Conservation (phyloP, 192 early-diverging fungal species). For the Chytriomyces confervae region DNA sequence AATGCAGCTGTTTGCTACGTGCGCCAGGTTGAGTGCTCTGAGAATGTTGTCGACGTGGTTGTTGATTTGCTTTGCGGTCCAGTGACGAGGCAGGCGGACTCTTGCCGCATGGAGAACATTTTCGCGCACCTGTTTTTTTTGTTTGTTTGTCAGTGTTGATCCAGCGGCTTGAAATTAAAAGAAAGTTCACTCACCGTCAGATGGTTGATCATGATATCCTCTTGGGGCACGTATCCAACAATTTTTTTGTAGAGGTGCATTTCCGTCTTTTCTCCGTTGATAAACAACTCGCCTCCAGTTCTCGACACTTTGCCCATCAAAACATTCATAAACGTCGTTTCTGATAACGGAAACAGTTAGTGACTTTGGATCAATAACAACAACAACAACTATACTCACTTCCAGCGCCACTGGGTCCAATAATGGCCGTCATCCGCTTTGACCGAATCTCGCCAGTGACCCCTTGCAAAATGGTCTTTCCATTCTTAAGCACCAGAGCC, state of each 20-base stretch:
- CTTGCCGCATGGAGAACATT: conserved; percentile 51
- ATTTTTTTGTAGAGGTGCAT: conserved; percentile 49
- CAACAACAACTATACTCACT: conserved; percentile 34
- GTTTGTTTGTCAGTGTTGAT: conserved; percentile 29
- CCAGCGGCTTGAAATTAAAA: neutral
- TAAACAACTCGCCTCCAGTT: conserved; percentile 44
- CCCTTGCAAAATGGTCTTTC: conserved; percentile 67
- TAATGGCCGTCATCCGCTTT: conserved; percentile 82
- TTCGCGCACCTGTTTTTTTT: conserved; percentile 59
- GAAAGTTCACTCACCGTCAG: conserved; percentile 63
- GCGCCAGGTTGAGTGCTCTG: conserved; percentile 38
- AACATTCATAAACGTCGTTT: conserved; percentile 59
- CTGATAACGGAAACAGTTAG: neutral
- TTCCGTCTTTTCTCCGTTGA: conserved; percentile 45
- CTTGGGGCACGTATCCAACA: conserved; percentile 55
- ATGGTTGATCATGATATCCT: conserved; percentile 53
- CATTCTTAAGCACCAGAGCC: conserved; percentile 46
- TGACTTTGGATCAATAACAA: neutral
- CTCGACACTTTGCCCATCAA: conserved; percentile 44
- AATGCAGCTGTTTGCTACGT: conserved; percentile 61
- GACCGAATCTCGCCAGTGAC: conserved; percentile 77
- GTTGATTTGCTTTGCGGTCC: conserved; percentile 35
- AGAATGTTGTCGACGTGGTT: conserved; percentile 38
- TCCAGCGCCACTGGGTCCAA: conserved; percentile 92
- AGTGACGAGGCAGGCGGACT: conserved; percentile 37